Evolutionary conservation across 2,329 filamentous ascomycete species (phyloP), one percentile per base, ranked within the genome.

Genomic region (Shiraia sp.): DNA sequence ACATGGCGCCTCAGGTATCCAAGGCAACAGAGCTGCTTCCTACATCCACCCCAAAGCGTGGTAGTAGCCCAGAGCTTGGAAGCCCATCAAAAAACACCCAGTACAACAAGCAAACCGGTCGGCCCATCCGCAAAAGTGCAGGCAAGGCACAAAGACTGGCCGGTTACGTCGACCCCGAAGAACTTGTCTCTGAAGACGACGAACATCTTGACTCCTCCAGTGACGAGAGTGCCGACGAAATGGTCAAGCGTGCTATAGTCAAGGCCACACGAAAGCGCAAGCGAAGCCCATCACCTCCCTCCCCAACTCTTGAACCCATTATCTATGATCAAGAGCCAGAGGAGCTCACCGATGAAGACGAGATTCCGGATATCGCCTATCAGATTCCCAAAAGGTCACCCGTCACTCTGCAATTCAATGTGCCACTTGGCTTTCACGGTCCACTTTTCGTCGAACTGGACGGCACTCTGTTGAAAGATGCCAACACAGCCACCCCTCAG

Each of bases 371-470:
- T 14, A 51, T 44, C 7, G 53, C 52, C 31, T 49, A 45, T 22
- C 49, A 41, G 14, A 45, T 41, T 12, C 32, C 39, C 4, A 55
- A 56, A 38, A 47, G 49, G 28, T 31, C 57, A 10, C 60, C 69
- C 0, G 53, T 75, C 26, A 63, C 66, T 22, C 53, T 77, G 17
- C 73, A 71, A n/a, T 66, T 77, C 62, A 73, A 75, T 44, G 63
- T 76, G 6, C 73, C 73, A 7, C 50, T 66, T 2, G 73, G 72
- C 9, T 74, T 73, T 48, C 61, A 70, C 53, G 73, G 73, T n/a
- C 73, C 73, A 3, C 59, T 76, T 32, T 58, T 70, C 15, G 62
- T 76, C 35, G 70, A 71, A 37, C 55, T 76, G 12, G 68, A 75
- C 39, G 51, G 50, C 8, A 44, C 40, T n/a, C 31, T 66, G 12